Evolutionary conservation across 1,139 yeast genomes (phyloP), one percentile per base, ranked within the genome.

Genomic region (Debaryomyces udenii): DNA sequence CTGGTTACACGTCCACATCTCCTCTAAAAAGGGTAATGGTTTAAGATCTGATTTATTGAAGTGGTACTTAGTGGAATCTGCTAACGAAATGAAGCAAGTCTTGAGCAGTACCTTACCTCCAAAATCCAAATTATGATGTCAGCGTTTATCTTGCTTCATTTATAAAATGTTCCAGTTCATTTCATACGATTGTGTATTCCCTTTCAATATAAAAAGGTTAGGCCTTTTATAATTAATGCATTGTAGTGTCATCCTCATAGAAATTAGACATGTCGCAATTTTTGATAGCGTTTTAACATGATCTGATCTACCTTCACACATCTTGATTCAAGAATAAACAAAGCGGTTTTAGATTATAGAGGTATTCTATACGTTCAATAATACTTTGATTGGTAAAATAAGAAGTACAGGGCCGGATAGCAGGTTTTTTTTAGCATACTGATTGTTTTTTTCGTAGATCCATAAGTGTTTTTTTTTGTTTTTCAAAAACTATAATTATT

Each of bases 1-100:
- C 56, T 85, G 89, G 81, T 61, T 90, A 53, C 94, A 90, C 60
- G 82, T 93, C 56, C 94, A 91, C 64, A 82, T 93, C 49, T 85
- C 90, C 36, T 81, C 86, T 53, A 86, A 83, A 71, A 85, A 81
- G 59, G 78, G 76, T 32, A 77, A 76, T 43, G 88, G 87, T 1
- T 77, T 85, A 51, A 81, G 83, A 47, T 80, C 86, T 22, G 81
- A 82, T 39, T 76, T 79, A 59, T 63, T 90, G 70, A 80, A 78
- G 53, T 81, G 80, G 64, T 88, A 81, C 63, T 74, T 93, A 56
- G 77, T 81, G 41, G 82, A 84, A 53, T 80, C 94, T 38, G 96
- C 96, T 30, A 84, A 84, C 53, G 96, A 91, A 64, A 70, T 93
- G 70, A 86, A 77, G 53, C 84, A 80, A 40, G 74, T 86, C 22